Conservation (phyloP, 2,329 filamentous ascomycete genomes). For the Fusarium nisikadoi region DNA sequence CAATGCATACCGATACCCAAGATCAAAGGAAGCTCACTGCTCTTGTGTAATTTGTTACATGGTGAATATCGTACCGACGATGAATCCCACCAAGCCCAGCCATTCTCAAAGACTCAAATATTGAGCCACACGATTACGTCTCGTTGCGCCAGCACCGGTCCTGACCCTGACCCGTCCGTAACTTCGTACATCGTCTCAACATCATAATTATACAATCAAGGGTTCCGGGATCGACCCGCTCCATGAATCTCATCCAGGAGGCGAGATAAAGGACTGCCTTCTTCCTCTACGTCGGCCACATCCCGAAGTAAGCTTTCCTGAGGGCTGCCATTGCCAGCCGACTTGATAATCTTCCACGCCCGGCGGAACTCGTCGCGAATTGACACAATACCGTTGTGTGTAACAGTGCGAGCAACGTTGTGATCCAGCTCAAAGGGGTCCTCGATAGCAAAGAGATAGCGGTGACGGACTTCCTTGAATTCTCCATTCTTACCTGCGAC, state of each 20-base stretch:
- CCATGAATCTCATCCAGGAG: slow-evolving; percentile 52
- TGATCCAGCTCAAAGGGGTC: slow-evolving; percentile 91
- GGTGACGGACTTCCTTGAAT: slow-evolving; percentile 77
- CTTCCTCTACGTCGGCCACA: slow-evolving; percentile 49
- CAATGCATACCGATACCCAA: background rate
- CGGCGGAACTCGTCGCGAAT: slow-evolving; percentile 88
- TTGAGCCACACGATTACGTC: background rate
- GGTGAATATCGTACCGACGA: background rate
- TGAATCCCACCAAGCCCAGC: background rate
- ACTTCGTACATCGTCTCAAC: slow-evolving; percentile 17
- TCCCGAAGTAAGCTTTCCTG: slow-evolving; percentile 66
- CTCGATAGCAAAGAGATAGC: slow-evolving; percentile 89
- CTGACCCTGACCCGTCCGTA: background rate
- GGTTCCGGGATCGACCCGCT: background rate
- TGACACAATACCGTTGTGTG: slow-evolving; percentile 80
- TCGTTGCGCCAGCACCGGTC: slow-evolving; percentile 14
- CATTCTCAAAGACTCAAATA: background rate
- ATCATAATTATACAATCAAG: slow-evolving; percentile 29
- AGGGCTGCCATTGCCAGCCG: slow-evolving; percentile 55
- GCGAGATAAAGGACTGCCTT: slow-evolving; percentile 39
- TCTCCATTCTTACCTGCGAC: slow-evolving; percentile 50
- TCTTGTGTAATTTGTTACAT: background rate
- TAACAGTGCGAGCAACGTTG: slow-evolving; percentile 89
- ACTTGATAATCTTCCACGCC: slow-evolving; percentile 76
- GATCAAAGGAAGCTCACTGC: background rate